phyloP scores from a whole-genome alignment of 495 filamentous ascomycete species.

The Penicillium silybi region DNA sequence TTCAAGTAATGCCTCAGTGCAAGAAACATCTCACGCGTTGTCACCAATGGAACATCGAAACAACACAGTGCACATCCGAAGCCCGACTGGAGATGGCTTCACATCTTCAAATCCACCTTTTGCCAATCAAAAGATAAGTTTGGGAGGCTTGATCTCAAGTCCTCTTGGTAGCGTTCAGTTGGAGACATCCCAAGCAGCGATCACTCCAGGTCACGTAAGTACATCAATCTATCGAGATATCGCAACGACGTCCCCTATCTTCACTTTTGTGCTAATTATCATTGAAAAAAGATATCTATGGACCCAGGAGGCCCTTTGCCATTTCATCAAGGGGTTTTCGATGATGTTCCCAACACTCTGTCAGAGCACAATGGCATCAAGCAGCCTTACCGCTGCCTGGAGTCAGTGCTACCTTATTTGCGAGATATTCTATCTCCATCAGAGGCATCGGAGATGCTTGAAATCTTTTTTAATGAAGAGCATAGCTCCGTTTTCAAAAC shows the following conservation, averaged over 20 bases:
- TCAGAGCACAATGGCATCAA: not conserved
- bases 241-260: no score
- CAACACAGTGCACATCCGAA: not conserved
- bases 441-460: conserved; percentile 48
- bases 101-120: not conserved
- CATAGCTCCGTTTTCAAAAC: conserved; percentile 37
- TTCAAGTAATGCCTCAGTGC: conserved; percentile 1
- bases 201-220: not conserved
- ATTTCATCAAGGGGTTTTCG: conserved; percentile 5
- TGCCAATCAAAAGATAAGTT: not conserved
- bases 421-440: conserved; percentile 33
- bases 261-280: not conserved
- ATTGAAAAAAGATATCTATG: not conserved
- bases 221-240: no score
- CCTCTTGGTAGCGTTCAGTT: not conserved
- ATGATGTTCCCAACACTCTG: not conserved
- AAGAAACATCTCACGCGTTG: not conserved
- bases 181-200: not conserved
- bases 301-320: not conserved
- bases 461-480: conserved; percentile 47
- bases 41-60: not conserved
- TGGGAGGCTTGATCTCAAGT: not conserved
- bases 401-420: conserved; percentile 33
- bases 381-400: conserved; percentile 18
- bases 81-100: not conserved